Base-by-base conservation (phyloP, 2,329 filamentous ascomycete species). In the Aspergillus texensis region DNA sequence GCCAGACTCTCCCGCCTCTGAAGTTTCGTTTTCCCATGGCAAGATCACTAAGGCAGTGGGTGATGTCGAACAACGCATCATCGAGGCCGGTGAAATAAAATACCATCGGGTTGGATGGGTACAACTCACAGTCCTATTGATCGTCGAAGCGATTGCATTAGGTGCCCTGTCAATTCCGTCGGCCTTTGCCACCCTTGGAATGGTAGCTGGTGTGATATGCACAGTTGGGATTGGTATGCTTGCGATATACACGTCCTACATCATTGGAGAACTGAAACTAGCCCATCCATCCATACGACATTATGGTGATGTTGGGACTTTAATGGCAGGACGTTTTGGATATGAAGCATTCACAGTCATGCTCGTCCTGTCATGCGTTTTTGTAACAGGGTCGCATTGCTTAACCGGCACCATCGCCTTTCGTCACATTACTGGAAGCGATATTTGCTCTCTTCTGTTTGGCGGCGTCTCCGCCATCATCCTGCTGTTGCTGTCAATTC, bases 61-160 rank as follows among this genome's bases (percentile, higher is more conserved):
- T 16, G 46, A 50, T 50, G 46, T n/a, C 14, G 46, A 50, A 19
- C 46, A 50, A n/a, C 46, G 16, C 26, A 50, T 50, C 14, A 30
- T 30, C 8, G 46, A 50, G 9, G 46, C 46, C 26, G 55, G 55
- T 21, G 55, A 57, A 24, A 26, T 26, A 21, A 67, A 65, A 50
- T 68, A 64, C 43, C 62, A 59, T 34, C 63, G 64, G 21, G 72
- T 83, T 32, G 77, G 83, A 56, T 85, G 83, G 83, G 81, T 83
- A 70, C 77, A 79, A 21, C 71, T 82, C 34, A 82, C 80, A 3
- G 73, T 82, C 39, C 80, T 81, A 62, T 70, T 83, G 59, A 80
- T 83, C 56, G 81, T 83, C 39, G 81, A 83, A 66, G 80, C 81
- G 39, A 82, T 83, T 64, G 80, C 81, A 14, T 74, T 83, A 28